These are phyloP conservation scores for Acanthamoeba polyphaga DNA, from an alignment of 208 protist species.

Conservation along the genomic window DNA sequence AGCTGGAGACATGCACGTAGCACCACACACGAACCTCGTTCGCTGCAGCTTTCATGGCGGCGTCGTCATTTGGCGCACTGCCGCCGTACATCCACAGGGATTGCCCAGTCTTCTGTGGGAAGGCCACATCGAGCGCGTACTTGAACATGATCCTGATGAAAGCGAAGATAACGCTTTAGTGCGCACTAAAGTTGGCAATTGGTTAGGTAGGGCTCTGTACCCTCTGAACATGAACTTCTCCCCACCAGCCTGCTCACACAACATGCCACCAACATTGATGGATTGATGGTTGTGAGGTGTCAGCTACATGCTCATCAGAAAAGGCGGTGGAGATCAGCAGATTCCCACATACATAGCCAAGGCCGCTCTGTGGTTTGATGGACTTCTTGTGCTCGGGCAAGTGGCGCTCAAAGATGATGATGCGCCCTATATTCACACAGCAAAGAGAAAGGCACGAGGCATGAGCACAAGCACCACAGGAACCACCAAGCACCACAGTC, in stretches of 20 bases:
- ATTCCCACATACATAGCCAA: background rate
- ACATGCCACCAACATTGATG: background rate
- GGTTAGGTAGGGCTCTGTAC: background rate
- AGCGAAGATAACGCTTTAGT: background rate
- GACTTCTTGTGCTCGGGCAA: constrained; percentile 21
- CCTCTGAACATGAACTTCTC: constrained; percentile 67
- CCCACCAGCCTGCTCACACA: constrained; percentile 8
- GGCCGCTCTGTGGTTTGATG: constrained; percentile 33
- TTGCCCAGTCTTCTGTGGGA: background rate
- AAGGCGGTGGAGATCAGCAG: background rate
- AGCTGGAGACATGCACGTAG: too few relatives aligned
- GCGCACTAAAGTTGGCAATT: too few relatives aligned
- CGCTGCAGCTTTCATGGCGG: constrained; percentile 45
- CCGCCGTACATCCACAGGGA: constrained; percentile 58
- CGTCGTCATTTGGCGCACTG: background rate
- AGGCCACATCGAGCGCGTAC: constrained; percentile 38
- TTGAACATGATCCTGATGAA: constrained; percentile 62
- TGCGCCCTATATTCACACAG: background rate
- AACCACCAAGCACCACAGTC: background rate
- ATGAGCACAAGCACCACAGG: background rate
- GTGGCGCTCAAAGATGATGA: constrained; percentile 59
- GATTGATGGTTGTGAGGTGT: too few relatives aligned
- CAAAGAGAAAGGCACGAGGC: background rate
- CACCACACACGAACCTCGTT: constrained; percentile 7
- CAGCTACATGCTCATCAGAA: background rate